These are phyloP conservation scores for Populus trichocarpa DNA, from an alignment of 441 rosid genomes.

Conservation along the genomic window DNA sequence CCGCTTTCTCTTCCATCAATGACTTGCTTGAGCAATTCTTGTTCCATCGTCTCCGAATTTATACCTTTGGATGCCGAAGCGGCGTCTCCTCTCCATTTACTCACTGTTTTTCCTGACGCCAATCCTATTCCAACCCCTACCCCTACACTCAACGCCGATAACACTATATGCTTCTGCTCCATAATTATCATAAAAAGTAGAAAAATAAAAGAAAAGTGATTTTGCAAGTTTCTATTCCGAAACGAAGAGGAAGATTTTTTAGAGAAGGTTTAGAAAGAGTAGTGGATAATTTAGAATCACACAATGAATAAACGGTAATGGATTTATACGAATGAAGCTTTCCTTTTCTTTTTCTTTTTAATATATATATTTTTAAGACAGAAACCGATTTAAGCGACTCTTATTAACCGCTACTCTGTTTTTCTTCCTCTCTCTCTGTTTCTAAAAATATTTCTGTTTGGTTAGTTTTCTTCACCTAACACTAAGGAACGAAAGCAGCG, in stretches of 20 bases:
- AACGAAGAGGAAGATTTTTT: too few relatives aligned
- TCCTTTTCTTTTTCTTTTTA: too few relatives aligned
- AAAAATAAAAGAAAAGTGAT: too few relatives aligned
- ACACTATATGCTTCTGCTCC: constrained; percentile 60
- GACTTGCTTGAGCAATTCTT: constrained; percentile 52
- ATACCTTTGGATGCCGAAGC: constrained; percentile 22
- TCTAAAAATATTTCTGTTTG: neutral
- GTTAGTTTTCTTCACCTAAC: neutral
- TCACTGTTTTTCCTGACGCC: constrained; percentile 58
- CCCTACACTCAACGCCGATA: constrained; percentile 66
- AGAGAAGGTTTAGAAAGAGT: too few relatives aligned
- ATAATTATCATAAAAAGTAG: constrained; percentile 17
- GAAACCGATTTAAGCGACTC: neutral
- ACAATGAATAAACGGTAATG: too few relatives aligned
- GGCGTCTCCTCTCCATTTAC: constrained; percentile 40
- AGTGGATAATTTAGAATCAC: too few relatives aligned
- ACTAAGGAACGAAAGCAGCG: constrained; percentile 14
- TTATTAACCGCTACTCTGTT: constrained; percentile 12
- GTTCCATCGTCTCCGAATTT: constrained; percentile 48
- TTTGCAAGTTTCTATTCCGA: too few relatives aligned
- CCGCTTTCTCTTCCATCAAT: neutral
- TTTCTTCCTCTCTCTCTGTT: neutral
- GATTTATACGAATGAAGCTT: too few relatives aligned
- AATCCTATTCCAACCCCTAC: constrained; percentile 56
- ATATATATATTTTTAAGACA: constrained; percentile 6